Conservation (phyloP, 495 filamentous ascomycete species). For the Neurospora sp. region DNA sequence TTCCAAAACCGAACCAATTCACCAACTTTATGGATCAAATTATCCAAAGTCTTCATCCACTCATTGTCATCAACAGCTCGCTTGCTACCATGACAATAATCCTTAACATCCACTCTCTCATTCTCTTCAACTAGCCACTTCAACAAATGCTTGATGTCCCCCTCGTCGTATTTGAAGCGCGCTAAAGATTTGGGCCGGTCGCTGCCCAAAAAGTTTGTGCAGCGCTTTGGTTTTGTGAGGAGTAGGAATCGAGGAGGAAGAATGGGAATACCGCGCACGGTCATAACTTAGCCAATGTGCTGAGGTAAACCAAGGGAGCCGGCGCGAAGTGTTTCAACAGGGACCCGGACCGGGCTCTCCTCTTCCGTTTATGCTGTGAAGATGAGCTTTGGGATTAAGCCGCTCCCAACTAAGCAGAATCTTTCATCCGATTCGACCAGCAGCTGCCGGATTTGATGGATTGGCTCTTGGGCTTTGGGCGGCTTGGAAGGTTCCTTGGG, state of each 20-base stretch:
- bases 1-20: not conserved
- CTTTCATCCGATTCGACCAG: not conserved
- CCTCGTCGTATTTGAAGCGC: not conserved
- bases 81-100: not conserved
- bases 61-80: not conserved
- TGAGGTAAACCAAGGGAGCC: not conserved
- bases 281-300: not conserved
- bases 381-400: not conserved
- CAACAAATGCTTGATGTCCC: not conserved
- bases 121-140: not conserved
- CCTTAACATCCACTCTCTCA: not conserved
- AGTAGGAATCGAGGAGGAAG: not conserved
- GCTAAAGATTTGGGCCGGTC: not conserved
- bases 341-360: not conserved
- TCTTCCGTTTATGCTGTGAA: not conserved
- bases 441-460: not conserved
- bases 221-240: not conserved
- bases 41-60: not conserved
- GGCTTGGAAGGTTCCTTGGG: not conserved
- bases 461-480: not conserved
- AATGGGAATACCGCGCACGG: not conserved
- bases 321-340: not conserved
- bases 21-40: not conserved
- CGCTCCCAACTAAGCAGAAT: not conserved
- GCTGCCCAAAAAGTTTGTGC: not conserved